Base-by-base conservation (phyloP, 2,329 filamentous ascomycete genomes). In the Fusarium nanum region DNA sequence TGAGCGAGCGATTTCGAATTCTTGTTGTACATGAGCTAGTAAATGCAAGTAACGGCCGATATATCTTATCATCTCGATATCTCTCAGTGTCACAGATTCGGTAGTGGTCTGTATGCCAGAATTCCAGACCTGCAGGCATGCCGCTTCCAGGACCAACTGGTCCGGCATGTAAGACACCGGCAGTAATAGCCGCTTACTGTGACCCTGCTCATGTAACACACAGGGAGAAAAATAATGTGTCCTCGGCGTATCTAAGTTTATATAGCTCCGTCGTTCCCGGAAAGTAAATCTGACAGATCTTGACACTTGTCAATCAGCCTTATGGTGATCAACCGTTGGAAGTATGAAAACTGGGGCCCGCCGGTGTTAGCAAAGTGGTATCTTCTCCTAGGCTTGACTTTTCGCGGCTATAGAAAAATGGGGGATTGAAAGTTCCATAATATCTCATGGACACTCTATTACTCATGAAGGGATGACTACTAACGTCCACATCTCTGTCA, bases 331-430 rank as follows among this genome's bases (percentile, higher is more conserved):
- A 16, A 16, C 30, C 30, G 30, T 9, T 9, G 14, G 7, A 32
- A 8, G 7, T 1, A 32, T 16, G 13, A 32, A 32, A 32, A 32
- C 7, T 32, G 13, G 30, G 11, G 30, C 7, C 30, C 30, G 3
- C 30, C 7, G 14, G 30, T 7, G 30, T 32, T 32, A 1, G 2
- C 30, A 32, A 16, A 8, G 30, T 8, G 30, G 30, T 16, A 16
- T 16, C 4, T 1, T 5, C 14, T 1, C 14, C 7, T 16, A 9
- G 30, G 0, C 30, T 32, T 8, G 14, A 16, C 5, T 0, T 32
- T 16, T 16, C 30, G 7, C 14, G 14, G 30, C 1, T 9, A 18
- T 10, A 4, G 6, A 37, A 6, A 20, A 4, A 22, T 13, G 16
- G 25, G 0, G 6, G 25, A 20, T 2, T 3, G 1, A 1, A 41